Evolutionary conservation across 2,329 filamentous ascomycete genomes (phyloP).

Genomic region (Grosmannia huntii): DNA sequence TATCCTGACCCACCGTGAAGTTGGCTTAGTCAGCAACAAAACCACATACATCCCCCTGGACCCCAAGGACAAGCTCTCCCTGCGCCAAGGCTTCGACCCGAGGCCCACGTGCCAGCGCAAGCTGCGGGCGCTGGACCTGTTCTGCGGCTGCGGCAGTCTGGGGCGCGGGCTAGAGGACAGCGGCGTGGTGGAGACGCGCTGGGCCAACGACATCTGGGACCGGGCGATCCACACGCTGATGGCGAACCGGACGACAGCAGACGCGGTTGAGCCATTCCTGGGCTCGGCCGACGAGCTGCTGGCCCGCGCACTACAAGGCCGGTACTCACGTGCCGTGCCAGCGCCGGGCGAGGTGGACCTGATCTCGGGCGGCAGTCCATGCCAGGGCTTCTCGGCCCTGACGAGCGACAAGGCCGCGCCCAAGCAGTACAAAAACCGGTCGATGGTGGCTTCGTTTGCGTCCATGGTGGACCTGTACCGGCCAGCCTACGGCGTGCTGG

Average conservation of each 20-base stretch:
- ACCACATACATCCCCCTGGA: too few relatives aligned
- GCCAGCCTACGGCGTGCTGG: conserved; percentile 61
- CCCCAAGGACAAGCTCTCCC: conserved; percentile 4
- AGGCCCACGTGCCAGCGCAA: conserved; percentile 16
- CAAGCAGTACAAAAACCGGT: conserved; percentile 55
- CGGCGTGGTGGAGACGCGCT: conserved; percentile 49
- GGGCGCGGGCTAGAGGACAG: conserved; percentile 65
- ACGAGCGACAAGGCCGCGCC: conserved; percentile 45
- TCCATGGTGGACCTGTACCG: conserved; percentile 63
- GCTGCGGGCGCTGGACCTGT: conserved; percentile 56
- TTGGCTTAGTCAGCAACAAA: too few relatives aligned
- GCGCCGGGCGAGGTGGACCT: conserved; percentile 52
- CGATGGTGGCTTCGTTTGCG: conserved; percentile 63
- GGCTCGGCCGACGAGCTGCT: conserved; percentile 65
- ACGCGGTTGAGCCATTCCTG: conserved; percentile 40
- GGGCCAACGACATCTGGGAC: conserved; percentile 53
- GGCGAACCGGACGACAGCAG: conserved; percentile 42
- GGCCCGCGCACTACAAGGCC: conserved; percentile 37
- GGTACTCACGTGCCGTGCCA: conserved; percentile 35
- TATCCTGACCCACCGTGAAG: conserved; percentile 34
- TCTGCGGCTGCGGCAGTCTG: conserved; percentile 67
- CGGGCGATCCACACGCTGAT: conserved; percentile 60
- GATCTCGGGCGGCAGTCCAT: conserved; percentile 62
- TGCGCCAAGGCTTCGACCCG: conserved; percentile 46
- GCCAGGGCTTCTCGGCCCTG: conserved; percentile 58